phyloP scores from a whole-genome alignment of 331 rosid genomes.

The Pyrus hybrid region DNA sequence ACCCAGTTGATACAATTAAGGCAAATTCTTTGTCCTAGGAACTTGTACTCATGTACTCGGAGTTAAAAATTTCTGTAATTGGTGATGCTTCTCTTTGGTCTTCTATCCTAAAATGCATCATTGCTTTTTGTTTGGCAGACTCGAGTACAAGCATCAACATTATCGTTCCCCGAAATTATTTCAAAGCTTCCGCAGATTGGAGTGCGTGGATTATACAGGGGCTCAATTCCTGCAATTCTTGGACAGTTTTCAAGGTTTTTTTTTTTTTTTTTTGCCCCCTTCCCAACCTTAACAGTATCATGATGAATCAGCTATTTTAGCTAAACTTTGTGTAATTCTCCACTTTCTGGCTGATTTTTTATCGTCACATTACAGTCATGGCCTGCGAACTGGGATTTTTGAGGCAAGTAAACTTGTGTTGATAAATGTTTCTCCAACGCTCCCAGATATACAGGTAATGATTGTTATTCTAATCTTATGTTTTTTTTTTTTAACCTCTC shows the following conservation, averaged over 20 bases:
- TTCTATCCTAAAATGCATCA: conserved; percentile 5
- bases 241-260: conserved; percentile 95
- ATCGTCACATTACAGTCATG: conserved; percentile 69
- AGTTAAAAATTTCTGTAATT: conserved; percentile 8
- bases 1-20: conserved; percentile 93
- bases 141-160: conserved; percentile 85
- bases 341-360: conserved; percentile 26
- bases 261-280: conserved; percentile 21
- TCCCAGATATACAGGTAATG: conserved; percentile 88
- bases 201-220: conserved; percentile 70
- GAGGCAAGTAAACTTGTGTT: conserved; percentile 89
- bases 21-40: conserved; percentile 31
- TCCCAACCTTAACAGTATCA: background rate
- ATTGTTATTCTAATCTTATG: background rate
- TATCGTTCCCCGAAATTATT: conserved; percentile 90
- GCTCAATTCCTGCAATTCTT: conserved; percentile 97
- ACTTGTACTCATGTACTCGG: background rate
- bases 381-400: conserved; percentile 93
- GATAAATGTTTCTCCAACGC: conserved; percentile 84
- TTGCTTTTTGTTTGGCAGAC: conserved; percentile 49
- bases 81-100: background rate
- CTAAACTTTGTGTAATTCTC: conserved; percentile 3
- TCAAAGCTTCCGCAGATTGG: conserved; percentile 95
- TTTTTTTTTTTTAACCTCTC: background rate
- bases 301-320: background rate